Conservation (phyloP, 345 rosid species). For the Jatropha curcas region DNA sequence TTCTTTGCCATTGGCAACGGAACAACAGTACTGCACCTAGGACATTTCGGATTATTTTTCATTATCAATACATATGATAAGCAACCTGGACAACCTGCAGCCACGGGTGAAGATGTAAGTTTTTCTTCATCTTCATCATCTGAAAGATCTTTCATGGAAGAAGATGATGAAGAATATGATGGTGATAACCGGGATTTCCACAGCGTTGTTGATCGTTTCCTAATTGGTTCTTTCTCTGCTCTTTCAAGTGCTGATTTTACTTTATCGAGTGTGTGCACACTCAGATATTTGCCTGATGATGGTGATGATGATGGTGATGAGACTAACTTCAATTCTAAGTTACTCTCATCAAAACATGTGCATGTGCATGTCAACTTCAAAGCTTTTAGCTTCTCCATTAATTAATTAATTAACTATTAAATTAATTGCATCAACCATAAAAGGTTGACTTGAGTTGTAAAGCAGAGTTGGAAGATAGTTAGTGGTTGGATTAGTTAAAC, state of each 20-base stretch:
- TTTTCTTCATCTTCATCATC: slow-evolving; percentile 14
- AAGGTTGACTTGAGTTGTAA: not conserved
- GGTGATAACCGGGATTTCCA: slow-evolving; percentile 37
- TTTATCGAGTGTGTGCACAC: slow-evolving; percentile 90
- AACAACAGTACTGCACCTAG: slow-evolving; percentile 65
- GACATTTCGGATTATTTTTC: slow-evolving; percentile 71
- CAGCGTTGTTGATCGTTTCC: slow-evolving; percentile 36
- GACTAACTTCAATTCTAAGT: slow-evolving; percentile 45
- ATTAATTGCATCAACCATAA: no score
- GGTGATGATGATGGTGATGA: slow-evolving; percentile 5
- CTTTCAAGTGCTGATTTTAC: slow-evolving; percentile 80
- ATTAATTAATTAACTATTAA: no score
- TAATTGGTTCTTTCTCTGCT: slow-evolving; percentile 50
- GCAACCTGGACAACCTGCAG: slow-evolving; percentile 81
- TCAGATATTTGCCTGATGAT: slow-evolving; percentile 48
- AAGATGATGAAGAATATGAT: slow-evolving; percentile 21
- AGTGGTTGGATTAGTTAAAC: not conserved
- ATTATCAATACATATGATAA: slow-evolving; percentile 73
- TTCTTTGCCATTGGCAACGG: slow-evolving; percentile 55
- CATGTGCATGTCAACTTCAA: slow-evolving; percentile 29
- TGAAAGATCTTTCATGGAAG: slow-evolving; percentile 24
- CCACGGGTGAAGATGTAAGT: slow-evolving; percentile 29
- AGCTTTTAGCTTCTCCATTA: slow-evolving; percentile 33
- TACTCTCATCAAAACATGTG: slow-evolving; percentile 47
- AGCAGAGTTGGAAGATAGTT: not conserved